A percentile compares a stretch with the other conserved stretches of the same genome.
phyloP scores from a whole-genome alignment of 495 filamentous ascomycete genomes.

The Mycothermus thermophilus region DNA sequence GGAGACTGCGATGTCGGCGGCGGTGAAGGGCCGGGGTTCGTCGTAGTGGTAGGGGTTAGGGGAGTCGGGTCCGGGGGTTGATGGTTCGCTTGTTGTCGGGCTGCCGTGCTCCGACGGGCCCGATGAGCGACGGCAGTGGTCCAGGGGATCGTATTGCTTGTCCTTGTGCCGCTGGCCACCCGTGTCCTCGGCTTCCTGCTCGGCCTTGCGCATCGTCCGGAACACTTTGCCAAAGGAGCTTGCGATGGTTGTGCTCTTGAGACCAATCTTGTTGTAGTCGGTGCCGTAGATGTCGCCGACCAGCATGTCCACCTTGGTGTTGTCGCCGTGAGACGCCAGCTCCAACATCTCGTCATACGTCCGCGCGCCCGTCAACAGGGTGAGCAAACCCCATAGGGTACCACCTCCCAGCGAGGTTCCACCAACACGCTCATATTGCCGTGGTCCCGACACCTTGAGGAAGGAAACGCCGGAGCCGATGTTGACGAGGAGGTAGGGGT shows the following conservation, averaged over 20 bases:
- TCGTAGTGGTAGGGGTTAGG: neutral
- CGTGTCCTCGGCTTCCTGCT: constrained; percentile 64
- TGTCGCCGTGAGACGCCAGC: constrained; percentile 88
- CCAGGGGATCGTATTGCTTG: constrained; percentile 6
- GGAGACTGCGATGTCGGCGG: constrained; percentile 39
- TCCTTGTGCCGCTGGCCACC: constrained; percentile 46
- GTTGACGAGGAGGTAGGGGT: constrained; percentile 95
- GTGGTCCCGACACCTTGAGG: constrained; percentile 88
- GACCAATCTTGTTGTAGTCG: constrained; percentile 86
- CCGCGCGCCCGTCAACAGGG: constrained; percentile 74
- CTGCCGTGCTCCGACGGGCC: constrained; percentile 7
- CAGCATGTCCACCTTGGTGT: constrained; percentile 86
- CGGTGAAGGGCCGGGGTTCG: constrained; percentile 25
- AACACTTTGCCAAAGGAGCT: constrained; percentile 96
- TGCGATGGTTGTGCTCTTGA: constrained; percentile 87
- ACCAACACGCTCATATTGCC: constrained; percentile 74
- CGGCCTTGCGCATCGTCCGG: constrained; percentile 61
- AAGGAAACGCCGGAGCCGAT: constrained; percentile 99
- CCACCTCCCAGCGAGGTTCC: constrained; percentile 91
- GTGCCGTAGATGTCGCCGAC: constrained; percentile 97
- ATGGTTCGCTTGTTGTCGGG: constrained; percentile 1
- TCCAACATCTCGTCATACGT: constrained; percentile 93
- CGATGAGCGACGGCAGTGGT: constrained; percentile 7
- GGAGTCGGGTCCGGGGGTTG: neutral
- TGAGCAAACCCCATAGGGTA: constrained; percentile 89